These are phyloP conservation scores for Tuber indicum DNA, from an alignment of 495 filamentous ascomycete species.

Conservation along the genomic window DNA sequence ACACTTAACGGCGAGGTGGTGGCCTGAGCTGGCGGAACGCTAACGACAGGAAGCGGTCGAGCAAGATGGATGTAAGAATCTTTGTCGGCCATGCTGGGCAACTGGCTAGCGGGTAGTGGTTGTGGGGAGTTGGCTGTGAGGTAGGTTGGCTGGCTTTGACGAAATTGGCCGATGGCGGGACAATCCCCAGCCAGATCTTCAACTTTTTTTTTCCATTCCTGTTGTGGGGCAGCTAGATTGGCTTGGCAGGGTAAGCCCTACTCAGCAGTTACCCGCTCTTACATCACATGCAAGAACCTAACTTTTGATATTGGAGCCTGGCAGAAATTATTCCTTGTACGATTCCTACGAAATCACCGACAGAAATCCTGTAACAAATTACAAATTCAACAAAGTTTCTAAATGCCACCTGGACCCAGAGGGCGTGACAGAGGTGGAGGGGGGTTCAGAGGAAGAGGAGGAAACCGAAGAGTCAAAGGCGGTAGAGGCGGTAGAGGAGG, in stretches of 20 bases:
- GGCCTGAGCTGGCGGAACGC: constrained; percentile 56
- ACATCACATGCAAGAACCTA: neutral
- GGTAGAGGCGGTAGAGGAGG: constrained; percentile 24
- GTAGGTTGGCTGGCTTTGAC: constrained; percentile 7
- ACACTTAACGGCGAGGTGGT: constrained; percentile 86
- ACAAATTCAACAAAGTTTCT: neutral
- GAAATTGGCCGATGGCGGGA: constrained; percentile 22
- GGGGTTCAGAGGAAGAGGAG: constrained; percentile 25
- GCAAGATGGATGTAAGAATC: constrained; percentile 91
- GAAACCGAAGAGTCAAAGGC: constrained; percentile 33
- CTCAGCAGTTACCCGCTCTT: neutral
- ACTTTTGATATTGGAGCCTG: neutral
- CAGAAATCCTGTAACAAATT: neutral
- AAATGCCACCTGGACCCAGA: constrained; percentile 27
- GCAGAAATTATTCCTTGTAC: neutral
- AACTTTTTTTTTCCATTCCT: constrained; percentile 23
- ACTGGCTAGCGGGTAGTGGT: constrained; percentile 1
- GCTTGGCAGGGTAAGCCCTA: constrained; percentile 40
- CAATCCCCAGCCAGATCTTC: constrained; percentile 4
- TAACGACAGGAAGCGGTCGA: constrained; percentile 74
- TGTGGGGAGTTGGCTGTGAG: constrained; percentile 13
- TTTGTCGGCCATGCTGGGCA: constrained; percentile 68
- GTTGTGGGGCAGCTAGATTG: constrained; percentile 37
- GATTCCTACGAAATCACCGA: neutral
- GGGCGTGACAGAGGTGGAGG: constrained; percentile 23